These are phyloP conservation scores for Chenopodium berlandieri DNA, from an alignment of 148 eudicot species.

Conservation along the genomic window DNA sequence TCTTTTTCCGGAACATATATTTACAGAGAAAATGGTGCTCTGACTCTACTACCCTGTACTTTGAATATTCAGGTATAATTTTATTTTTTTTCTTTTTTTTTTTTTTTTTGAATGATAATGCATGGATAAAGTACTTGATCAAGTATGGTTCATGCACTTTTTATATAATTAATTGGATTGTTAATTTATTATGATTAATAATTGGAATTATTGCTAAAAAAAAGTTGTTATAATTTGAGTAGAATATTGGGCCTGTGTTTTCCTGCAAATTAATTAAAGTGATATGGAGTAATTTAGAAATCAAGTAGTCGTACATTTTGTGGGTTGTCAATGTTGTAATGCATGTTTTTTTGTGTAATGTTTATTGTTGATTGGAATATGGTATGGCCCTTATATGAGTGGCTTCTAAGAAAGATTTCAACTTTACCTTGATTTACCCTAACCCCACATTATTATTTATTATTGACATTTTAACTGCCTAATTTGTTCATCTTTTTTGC, in stretches of 20 bases:
- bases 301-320: constrained; percentile 9
- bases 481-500: not conserved
- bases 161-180: not conserved
- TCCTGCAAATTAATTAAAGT: constrained; percentile 4
- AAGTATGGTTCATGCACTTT: not conserved
- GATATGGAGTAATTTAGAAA: constrained; percentile 30
- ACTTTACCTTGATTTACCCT: constrained; percentile 6
- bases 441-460: constrained; percentile 15
- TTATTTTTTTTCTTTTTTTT: too few relatives aligned
- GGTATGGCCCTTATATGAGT: constrained; percentile 26
- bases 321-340: not conserved
- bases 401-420: constrained; percentile 29
- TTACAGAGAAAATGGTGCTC: too few relatives aligned
- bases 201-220: not conserved
- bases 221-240: not conserved
- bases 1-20: not conserved
- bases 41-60: not conserved
- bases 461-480: not conserved
- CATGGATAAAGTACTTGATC: not conserved
- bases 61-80: not conserved
- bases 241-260: not conserved
- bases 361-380: constrained; percentile 2
- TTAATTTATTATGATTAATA: constrained; percentile 3
- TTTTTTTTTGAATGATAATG: not conserved
- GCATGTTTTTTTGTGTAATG: not conserved